A percentile compares a stretch with the other conserved stretches of the same genome.
Conservation (phyloP, 306 rosid species). For the Gillenia trifoliata region DNA sequence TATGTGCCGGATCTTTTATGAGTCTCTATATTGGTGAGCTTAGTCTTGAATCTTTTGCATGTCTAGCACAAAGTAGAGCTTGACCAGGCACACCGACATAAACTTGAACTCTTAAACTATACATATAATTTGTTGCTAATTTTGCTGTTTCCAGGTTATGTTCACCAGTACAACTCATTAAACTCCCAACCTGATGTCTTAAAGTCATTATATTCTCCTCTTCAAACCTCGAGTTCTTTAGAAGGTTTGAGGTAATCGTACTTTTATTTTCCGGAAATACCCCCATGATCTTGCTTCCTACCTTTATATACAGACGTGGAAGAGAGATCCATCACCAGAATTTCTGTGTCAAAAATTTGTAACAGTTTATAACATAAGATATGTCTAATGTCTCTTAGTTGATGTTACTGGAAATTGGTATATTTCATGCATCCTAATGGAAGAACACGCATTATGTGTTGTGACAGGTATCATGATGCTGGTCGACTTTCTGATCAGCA, state of each 20-base stretch:
- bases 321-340: neutral
- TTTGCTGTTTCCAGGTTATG: constrained; percentile 58
- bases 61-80: neutral
- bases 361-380: neutral
- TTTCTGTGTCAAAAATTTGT: neutral
- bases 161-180: constrained; percentile 88
- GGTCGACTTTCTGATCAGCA: constrained; percentile 98
- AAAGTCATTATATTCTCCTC: constrained; percentile 94
- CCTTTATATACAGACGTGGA: neutral
- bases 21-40: constrained; percentile 74
- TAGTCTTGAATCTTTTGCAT: neutral
- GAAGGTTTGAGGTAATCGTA: constrained; percentile 87
- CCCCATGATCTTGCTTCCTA: neutral
- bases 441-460: constrained; percentile 8
- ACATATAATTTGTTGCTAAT: neutral
- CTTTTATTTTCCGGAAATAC: neutral
- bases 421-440: neutral
- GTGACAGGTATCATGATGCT: constrained; percentile 70
- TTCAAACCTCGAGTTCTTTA: constrained; percentile 91
- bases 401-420: neutral
- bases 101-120: neutral
- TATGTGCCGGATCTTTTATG: constrained; percentile 81
- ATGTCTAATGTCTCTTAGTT: neutral
- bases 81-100: neutral
- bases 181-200: constrained; percentile 94